Base-by-base conservation (phyloP, 768 basidiomycete species). In the Termitomyces sp. region DNA sequence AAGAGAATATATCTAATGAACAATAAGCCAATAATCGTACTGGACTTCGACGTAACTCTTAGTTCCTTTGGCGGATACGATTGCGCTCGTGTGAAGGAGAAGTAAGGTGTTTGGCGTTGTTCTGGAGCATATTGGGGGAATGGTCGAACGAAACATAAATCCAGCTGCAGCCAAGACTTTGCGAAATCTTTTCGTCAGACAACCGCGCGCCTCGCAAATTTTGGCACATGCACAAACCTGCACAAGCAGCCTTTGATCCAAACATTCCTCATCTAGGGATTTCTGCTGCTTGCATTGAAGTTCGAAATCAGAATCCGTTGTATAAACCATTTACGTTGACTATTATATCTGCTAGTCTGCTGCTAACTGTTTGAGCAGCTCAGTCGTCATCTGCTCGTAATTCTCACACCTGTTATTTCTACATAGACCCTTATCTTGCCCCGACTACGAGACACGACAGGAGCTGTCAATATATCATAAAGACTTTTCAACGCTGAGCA, bases 81-180 rank as follows among this genome's bases (percentile, higher is more conserved):
- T n/a, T 37, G 62, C 27, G 26, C 52, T 55, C 16, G 58, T 60
- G 16, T 63, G 58, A 33, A 60, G 52, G 10, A 43, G 27, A 26
- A 32, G 40, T 18, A 20, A 24, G 24, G 43, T 27, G 14, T 47
- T 44, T 9, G 36, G 39, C n/a, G 57, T 53, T 50, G 56, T 56
- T 22, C 49, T 43, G 18, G 44, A 34, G 42, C 55, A 57, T 57
- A 60, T 24, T 39, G 55, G 49, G 27, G 53, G 57, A 20, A 55
- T 32, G 3, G 53, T 59, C 16, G 57, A 56, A 42, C 57, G 61
- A 33, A 62, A n/a, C 61, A 62, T 62, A n/a, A 22, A 33, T 22
- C 16, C 27, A 43, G 3, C 26, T 10, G 39, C n/a, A n/a, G 24
- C 34, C n/a, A n/a, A n/a, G n/a, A n/a, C n/a, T n/a, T n/a, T n/a